Conservation (phyloP, 345 rosid genomes). For the Hibiscus mutabilis region DNA sequence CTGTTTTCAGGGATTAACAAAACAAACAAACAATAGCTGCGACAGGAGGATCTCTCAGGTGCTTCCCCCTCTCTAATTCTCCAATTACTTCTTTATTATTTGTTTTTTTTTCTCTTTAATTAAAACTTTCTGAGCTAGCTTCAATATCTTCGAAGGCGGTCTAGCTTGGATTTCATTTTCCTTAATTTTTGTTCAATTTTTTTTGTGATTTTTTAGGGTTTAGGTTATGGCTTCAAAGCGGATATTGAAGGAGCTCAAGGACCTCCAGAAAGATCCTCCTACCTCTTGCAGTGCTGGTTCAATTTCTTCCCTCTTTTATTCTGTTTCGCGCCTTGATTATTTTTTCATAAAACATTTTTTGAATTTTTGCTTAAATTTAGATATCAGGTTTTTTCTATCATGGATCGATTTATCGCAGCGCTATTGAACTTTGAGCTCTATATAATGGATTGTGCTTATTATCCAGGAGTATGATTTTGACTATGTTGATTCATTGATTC, state of each 20-base stretch:
- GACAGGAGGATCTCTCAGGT: constrained; percentile 10
- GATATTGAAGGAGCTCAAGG: constrained; percentile 13
- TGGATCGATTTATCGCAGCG: not conserved
- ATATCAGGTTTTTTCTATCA: not conserved
- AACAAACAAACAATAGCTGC: not conserved
- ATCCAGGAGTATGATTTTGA: not conserved
- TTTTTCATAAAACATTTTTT: too few relatives aligned
- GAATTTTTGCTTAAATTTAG: not conserved
- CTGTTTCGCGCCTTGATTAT: too few relatives aligned
- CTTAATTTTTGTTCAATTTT: not conserved
- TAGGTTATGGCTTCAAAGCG: constrained; percentile 2
- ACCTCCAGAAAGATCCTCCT: constrained; percentile 79
- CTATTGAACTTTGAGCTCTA: not conserved
- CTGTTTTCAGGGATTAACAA: too few relatives aligned
- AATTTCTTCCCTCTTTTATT: not conserved
- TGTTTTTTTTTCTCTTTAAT: not conserved
- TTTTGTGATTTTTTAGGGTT: constrained; percentile 16
- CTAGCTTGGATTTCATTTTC: constrained; percentile 19
- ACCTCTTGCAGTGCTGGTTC: constrained; percentile 75
- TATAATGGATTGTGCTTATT: not conserved
- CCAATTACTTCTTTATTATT: not conserved
- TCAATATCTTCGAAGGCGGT: constrained; percentile 16
- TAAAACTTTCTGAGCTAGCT: not conserved
- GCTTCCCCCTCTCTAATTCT: not conserved
- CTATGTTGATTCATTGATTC: not conserved